Evolutionary conservation across 2,329 filamentous ascomycete species (phyloP).

Genomic region (Epichloe typhina): DNA sequence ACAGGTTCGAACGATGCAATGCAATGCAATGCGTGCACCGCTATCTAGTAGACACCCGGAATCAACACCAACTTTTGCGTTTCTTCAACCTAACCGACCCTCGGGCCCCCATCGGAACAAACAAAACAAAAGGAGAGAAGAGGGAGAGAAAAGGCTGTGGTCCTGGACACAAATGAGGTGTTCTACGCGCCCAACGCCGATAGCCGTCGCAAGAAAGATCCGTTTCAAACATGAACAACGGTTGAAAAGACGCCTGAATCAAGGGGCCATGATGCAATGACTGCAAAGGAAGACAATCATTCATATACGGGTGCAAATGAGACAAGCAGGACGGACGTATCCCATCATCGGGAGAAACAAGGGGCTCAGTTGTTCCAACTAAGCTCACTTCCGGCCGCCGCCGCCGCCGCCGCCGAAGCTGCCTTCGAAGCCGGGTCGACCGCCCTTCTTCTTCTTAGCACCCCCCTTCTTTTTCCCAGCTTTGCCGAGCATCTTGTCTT

Average conservation of each 20-base stretch:
- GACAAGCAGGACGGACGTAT: neutral
- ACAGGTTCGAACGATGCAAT: neutral
- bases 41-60: neutral
- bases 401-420: constrained; percentile 46
- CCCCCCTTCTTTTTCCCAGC: constrained; percentile 47
- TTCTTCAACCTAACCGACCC: neutral
- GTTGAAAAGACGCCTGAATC: neutral
- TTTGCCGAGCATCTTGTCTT: constrained; percentile 52
- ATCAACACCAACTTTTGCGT: neutral
- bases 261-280: neutral
- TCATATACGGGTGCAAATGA: neutral
- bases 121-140: neutral
- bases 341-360: neutral
- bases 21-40: no score
- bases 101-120: neutral
- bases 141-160: neutral
- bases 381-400: constrained; percentile 32
- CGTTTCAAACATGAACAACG: neutral
- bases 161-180: neutral
- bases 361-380: neutral
- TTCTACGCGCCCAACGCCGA: constrained; percentile 5
- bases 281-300: neutral
- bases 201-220: neutral
- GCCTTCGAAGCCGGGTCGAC: constrained; percentile 57
- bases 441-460: constrained; percentile 33